phyloP scores from a whole-genome alignment of 345 rosid genomes.

The Xanthoceras sorbifolium region DNA sequence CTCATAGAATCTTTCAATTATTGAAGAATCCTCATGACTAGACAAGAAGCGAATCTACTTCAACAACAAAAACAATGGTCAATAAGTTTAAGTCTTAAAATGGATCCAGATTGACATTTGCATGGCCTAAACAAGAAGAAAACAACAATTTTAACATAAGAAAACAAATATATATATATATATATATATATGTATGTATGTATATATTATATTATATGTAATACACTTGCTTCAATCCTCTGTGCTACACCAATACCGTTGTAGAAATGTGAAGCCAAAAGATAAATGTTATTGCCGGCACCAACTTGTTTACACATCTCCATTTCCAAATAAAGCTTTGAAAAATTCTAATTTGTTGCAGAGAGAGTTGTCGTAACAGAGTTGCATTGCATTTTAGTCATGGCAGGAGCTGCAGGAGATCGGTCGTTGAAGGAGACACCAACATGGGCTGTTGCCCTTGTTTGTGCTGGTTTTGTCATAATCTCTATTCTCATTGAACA shows the following conservation, averaged over 20 bases:
- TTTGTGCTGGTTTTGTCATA: conserved; percentile 36
- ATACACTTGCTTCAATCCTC: neutral
- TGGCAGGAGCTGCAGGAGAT: conserved; percentile 31
- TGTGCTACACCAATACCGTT: too few relatives aligned
- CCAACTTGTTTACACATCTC: neutral
- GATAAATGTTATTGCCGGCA: too few relatives aligned
- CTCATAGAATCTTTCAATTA: neutral
- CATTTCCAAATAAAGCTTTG: neutral
- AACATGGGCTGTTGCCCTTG: conserved; percentile 48
- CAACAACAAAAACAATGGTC: neutral
- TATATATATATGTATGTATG: too few relatives aligned
- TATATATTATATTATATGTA: too few relatives aligned
- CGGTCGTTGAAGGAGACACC: conserved; percentile 43
- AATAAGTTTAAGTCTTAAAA: too few relatives aligned
- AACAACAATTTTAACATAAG: neutral
- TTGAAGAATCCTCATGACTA: neutral
- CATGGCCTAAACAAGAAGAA: neutral
- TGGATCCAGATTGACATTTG: neutral
- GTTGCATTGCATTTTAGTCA: conserved; percentile 6
- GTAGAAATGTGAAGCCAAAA: too few relatives aligned
- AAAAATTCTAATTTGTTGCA: neutral
- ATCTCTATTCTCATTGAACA: conserved; percentile 39
- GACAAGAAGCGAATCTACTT: too few relatives aligned
- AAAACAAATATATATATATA: neutral
- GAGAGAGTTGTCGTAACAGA: neutral